A percentile compares a stretch with the other conserved stretches of the same genome.
Evolutionary conservation across 768 basidiomycete genomes (phyloP).

Genomic region (Podaxis sp.): DNA sequence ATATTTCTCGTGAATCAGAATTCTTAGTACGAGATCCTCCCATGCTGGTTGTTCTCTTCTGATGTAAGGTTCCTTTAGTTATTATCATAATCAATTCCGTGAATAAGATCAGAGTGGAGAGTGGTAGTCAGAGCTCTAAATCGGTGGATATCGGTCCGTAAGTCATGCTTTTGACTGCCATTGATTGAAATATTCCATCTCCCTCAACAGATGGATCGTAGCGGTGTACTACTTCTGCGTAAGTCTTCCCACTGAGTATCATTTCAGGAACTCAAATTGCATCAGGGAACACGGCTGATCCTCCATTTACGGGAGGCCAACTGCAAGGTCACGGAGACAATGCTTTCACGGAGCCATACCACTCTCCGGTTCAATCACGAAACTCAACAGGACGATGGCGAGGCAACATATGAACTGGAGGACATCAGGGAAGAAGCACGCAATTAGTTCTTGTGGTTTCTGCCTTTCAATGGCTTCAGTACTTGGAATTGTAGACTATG

Average conservation of each 20-base stretch:
- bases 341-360: not conserved
- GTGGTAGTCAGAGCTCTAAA: not conserved
- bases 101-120: rapidly evolving
- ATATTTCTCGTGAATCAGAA: not conserved
- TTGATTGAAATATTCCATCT: not conserved
- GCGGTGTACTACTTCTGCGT: not conserved
- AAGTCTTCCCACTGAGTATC: not conserved
- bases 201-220: not conserved
- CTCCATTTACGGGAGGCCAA: not conserved
- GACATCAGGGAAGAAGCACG: not conserved
- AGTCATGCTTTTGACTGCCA: not conserved
- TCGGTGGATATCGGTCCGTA: not conserved
- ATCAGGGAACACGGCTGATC: not conserved
- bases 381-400: not conserved
- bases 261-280: not conserved
- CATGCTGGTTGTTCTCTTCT: not conserved
- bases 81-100: too few relatives aligned
- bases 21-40: not conserved
- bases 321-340: not conserved
- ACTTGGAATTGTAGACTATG: too few relatives aligned
- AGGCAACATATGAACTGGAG: not conserved
- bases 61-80: too few relatives aligned
- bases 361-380: not conserved
- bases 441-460: not conserved
- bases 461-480: too few relatives aligned